Base-by-base conservation (phyloP, 1,139 yeast genomes). In the Tardiomyces digboiensis region DNA sequence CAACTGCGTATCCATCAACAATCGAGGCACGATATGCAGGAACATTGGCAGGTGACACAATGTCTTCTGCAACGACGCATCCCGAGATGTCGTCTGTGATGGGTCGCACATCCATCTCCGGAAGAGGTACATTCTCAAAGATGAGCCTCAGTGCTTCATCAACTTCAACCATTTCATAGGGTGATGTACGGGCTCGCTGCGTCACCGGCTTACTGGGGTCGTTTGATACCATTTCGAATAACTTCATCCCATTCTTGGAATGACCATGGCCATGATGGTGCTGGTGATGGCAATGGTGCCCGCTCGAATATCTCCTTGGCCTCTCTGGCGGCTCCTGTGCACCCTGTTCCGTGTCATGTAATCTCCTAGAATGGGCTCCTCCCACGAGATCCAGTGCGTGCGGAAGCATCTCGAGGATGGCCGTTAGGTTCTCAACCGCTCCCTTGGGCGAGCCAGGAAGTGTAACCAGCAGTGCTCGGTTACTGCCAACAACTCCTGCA, bases 1-100 rank as follows among this genome's bases (percentile, higher is more conserved):
- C 48, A 1, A 72, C 72, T 1, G 78, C 78, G 49, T 74, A 74
- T 1, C 78, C 78, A 51, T 74, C 78, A 3, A 74, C 78, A 33
- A 74, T 71, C 46, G 75, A 68, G 1, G 78, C 76, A 5, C 72
- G 54, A 53, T 70, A 73, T 18, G 65, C 60, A 0, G 78, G 78
- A 12, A 72, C 74, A 44, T 64, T 56, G 1, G 59, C 51, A 0
- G 63, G 58, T 0, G 76, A 60, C 36, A 40, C 42, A 4, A 73
- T 49, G 45, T 71, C 72, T 46, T 69, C 68, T 1, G 73, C 68
- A 2, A 71, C 39, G 13, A 70, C 60, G 39, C 59, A 58, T 2
- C 74, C 73, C 1, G 60, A 50, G 1, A 67, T 45, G 1, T 47
- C 53, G 4, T 52, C 51, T 29, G 65, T 62, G 3, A 52, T 44